phyloP scores from a whole-genome alignment of 1,284 basidiomycete species.

The Stygiomarasmius scandens region DNA sequence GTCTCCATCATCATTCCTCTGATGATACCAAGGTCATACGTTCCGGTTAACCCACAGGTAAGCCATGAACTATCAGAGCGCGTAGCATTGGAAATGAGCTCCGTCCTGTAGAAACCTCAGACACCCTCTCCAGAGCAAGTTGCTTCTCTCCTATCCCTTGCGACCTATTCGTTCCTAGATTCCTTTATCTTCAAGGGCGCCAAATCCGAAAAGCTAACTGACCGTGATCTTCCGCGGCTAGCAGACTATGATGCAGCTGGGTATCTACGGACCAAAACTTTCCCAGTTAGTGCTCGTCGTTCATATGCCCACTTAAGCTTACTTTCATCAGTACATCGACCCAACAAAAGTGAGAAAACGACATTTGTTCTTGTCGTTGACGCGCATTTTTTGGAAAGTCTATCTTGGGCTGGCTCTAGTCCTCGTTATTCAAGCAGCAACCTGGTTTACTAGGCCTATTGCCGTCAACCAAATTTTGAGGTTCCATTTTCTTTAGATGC shows the following conservation, averaged over 20 bases:
- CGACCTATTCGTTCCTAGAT: constrained; percentile 52
- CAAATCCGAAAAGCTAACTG: constrained; percentile 27
- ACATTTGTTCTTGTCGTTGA: constrained; percentile 7
- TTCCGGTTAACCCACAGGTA: constrained; percentile 34
- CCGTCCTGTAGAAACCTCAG: constrained; percentile 15
- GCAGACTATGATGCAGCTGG: constrained; percentile 46
- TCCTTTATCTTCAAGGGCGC: constrained; percentile 37
- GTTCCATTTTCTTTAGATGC: not conserved
- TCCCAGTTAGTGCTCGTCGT: constrained; percentile 18
- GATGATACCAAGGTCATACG: constrained; percentile 37
- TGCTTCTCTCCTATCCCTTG: constrained; percentile 45
- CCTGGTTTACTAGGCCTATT: constrained; percentile 5
- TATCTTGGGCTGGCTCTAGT: constrained; percentile 3
- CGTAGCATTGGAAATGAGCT: too few relatives aligned
- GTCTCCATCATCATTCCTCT: constrained; percentile 40
- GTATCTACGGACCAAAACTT: constrained; percentile 22
- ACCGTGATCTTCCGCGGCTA: constrained; percentile 41
- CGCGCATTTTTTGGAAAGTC: constrained; percentile 3
- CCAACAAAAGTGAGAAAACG: constrained; percentile 2
- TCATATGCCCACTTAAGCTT: not conserved
- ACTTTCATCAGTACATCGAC: constrained; percentile 1
- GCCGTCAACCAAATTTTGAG: constrained; percentile 12
- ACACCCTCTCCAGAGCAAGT: constrained; percentile 55
- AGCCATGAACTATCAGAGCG: constrained; percentile 7
- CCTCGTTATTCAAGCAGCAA: constrained; percentile 5